A percentile compares a stretch with the other conserved stretches of the same genome.
These are phyloP conservation scores for Hanseniaspora lachancei DNA, from an alignment of 805 yeast species.

Conservation along the genomic window DNA sequence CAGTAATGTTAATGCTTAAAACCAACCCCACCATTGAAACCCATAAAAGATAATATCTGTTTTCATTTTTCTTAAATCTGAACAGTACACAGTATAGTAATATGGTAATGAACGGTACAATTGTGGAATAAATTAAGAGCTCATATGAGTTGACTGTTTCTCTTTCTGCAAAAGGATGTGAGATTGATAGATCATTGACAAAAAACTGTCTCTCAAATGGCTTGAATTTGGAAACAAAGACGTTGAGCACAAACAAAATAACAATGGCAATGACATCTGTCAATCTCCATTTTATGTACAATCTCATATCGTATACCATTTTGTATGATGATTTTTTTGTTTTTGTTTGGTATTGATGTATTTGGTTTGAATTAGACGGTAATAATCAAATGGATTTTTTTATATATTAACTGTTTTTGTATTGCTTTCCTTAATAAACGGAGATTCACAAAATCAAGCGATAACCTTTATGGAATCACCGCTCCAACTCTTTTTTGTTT, in stretches of 20 bases:
- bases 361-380: too few relatives aligned
- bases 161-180: slow-evolving; percentile 65
- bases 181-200: slow-evolving; percentile 60
- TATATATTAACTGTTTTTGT: too few relatives aligned
- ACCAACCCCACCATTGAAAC: slow-evolving; percentile 54
- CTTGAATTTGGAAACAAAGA: slow-evolving; percentile 26
- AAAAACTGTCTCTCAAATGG: slow-evolving; percentile 75
- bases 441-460: too few relatives aligned
- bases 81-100: slow-evolving; percentile 23
- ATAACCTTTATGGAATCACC: too few relatives aligned
- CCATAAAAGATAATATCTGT: slow-evolving; percentile 40
- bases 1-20: slow-evolving; percentile 46
- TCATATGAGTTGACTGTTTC: slow-evolving; percentile 55
- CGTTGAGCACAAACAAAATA: slow-evolving; percentile 23
- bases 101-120: slow-evolving; percentile 38
- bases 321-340: background rate
- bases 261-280: slow-evolving; percentile 28
- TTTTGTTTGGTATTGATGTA: background rate
- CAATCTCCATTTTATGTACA: slow-evolving; percentile 28
- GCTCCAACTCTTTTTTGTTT: too few relatives aligned
- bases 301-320: background rate
- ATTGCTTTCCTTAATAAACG: too few relatives aligned
- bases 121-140: slow-evolving; percentile 41
- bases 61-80: slow-evolving; percentile 32
- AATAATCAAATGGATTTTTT: too few relatives aligned